Evolutionary conservation across 2,329 filamentous ascomycete species (phyloP).

Genomic region (Leptographium wingfieldii): DNA sequence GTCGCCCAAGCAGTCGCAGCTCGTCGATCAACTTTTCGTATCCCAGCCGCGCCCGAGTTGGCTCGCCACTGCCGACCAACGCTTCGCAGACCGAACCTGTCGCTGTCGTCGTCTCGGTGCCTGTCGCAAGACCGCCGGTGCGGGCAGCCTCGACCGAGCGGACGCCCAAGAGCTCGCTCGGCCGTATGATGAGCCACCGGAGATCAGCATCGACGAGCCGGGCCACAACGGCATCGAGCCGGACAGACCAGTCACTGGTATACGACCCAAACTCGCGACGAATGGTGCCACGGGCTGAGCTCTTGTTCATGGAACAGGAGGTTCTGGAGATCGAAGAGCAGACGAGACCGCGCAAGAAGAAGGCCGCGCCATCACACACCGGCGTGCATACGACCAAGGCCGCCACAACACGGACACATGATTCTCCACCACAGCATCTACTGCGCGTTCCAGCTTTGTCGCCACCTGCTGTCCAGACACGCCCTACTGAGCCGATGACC

Average conservation of each 20-base stretch:
- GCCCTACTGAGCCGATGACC: background rate
- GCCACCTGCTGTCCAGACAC: background rate
- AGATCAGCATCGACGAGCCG: constrained; percentile 14
- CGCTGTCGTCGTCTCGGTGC: constrained; percentile 1
- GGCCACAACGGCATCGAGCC: constrained; percentile 13
- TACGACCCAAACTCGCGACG: constrained; percentile 55
- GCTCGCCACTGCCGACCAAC: constrained; percentile 20
- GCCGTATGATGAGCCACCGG: constrained; percentile 13
- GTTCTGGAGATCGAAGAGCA: constrained; percentile 24
- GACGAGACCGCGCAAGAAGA: constrained; percentile 25
- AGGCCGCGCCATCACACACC: constrained; percentile 22
- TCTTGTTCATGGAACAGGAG: constrained; percentile 29
- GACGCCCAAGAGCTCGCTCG: background rate
- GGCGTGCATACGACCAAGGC: constrained; percentile 18
- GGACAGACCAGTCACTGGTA: constrained; percentile 34
- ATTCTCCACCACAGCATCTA: constrained; percentile 26
- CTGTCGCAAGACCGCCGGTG: constrained; percentile 1
- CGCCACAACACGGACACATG: background rate
- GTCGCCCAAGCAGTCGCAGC: constrained; percentile 30
- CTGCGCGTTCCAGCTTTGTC: background rate
- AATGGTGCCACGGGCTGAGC: constrained; percentile 38
- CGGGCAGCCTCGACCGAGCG: constrained; percentile 6
- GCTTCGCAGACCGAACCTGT: background rate
- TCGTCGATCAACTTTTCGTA: constrained; percentile 48
- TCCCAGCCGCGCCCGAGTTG: constrained; percentile 30